Base-by-base conservation (phyloP, 495 filamentous ascomycete genomes). In the Neurospora sp. region DNA sequence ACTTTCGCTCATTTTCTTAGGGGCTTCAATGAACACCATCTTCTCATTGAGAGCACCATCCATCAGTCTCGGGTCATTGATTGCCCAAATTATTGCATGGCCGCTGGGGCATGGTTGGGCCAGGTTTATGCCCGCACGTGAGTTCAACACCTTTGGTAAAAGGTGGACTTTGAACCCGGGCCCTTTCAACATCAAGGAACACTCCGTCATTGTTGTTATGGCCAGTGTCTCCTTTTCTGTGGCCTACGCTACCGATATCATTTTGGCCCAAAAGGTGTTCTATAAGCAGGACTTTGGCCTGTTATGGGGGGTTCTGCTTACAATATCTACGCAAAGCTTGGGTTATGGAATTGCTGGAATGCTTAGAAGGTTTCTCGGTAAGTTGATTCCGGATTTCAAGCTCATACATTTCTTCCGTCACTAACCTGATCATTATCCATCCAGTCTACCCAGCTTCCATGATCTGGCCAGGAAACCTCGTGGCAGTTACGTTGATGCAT, bases 111-210 rank as follows among this genome's bases (percentile, higher is more conserved):
- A 89, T 41, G 87, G 81, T 27, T 84, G 82, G 85, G 82, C 82
- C 41, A 77, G 72, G 44, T 75, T 82, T 41, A 77, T 86, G 44
- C 91, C 91, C 12, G 73, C 84, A 9, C 83, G 83, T 37, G 78
- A 85, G 39, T 84, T 88, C 76, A 83, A 72, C 42, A 77, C 88
- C 20, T 89, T 91, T 72, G 90, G 90, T 11, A 44, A 84, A 40
- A 77, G 82, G 31, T 88, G 84, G 77, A 86, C 84, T 37, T 74
- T 92, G 40, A 93, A 93, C 74, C 90, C 90, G 7, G 89, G 91
- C 12, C 90, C 88, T 53, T 94, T 94, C 82, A 94, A 93, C 78
- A 88, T 92, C 80, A 94, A 94, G 77, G 91, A 93, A 77, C 92
- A 94, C 83, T 87, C 89, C 7, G 83, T 94, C 74, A 92, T 94